Evolutionary conservation across 176 grass and related monocot genomes (phyloP), one percentile per base, ranked within the genome.

Genomic region (Urochloa ruziziensis): DNA sequence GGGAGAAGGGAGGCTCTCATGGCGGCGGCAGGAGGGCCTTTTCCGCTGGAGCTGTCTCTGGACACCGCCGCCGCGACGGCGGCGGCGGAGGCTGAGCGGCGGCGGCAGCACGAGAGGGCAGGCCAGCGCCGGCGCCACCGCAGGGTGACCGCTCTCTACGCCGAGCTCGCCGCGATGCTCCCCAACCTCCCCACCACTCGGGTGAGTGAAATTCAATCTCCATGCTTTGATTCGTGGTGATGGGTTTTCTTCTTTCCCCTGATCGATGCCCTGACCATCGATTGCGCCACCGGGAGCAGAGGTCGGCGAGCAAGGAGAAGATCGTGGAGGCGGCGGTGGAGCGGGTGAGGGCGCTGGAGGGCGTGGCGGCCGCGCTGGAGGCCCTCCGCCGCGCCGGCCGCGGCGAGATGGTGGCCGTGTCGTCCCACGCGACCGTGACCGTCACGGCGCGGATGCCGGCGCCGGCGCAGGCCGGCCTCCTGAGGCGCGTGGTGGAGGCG

Each of bases 341-440:
- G 82, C 82, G 73, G 4, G 39, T 89, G 60, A 67, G 60, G 87
- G 51, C 32, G 49, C 69, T 89, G 37, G 75, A 59, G 87, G 75
- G 68, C 60, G 73, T 75, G 30, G 82, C 10, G n/a, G 75, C 49
- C 11, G 61, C 67, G 68, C 87, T 84, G 37, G 81, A 84, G 39
- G 39, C n/a, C n/a, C n/a, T n/a, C n/a, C n/a, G n/a, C 7, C 5
- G 6, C 12, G 16, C 32, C 24, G 6, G 4, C 8, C 11, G 23
- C 13, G 4, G 21, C 71, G 14, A 14, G 25, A 15, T n/a, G 7
- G 53, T 56, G 53, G 21, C 15, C 29, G 10, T 19, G 40, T 23
- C 5, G 40, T 33, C 5, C 71, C 12, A 34, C 36, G 34, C 64
- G 7, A 51, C 80, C 13, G 53, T 74, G 23, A 30, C 61, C 39